These are phyloP conservation scores for Ophiostoma quercus DNA, from an alignment of 2,329 filamentous ascomycete genomes.

Conservation along the genomic window DNA sequence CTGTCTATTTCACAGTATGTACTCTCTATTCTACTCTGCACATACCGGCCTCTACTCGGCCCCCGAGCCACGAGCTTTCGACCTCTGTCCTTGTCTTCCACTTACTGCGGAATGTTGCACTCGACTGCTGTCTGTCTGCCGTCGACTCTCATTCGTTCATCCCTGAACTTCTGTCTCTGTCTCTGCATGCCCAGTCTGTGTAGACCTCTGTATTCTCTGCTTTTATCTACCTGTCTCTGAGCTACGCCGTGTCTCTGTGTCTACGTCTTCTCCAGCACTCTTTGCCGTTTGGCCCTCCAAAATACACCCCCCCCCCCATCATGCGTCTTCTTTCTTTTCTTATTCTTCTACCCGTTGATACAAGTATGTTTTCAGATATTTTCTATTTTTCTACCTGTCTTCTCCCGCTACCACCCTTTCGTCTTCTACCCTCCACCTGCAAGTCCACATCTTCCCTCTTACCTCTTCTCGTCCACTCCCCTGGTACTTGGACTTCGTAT, in stretches of 20 bases:
- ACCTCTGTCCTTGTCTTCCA: background rate
- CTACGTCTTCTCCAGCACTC: background rate
- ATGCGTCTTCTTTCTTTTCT: background rate
- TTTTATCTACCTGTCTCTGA: background rate
- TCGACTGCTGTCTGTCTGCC: background rate
- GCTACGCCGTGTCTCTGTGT: background rate
- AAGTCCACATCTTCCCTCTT: background rate
- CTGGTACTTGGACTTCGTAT: slow-evolving; percentile 9
- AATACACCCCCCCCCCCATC: background rate
- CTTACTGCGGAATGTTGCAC: background rate
- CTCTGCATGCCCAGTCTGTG: background rate
- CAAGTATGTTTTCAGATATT: background rate
- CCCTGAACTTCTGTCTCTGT: background rate
- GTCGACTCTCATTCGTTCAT: background rate
- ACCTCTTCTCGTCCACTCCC: background rate
- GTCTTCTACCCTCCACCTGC: background rate
- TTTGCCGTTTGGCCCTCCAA: background rate
- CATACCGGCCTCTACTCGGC: background rate
- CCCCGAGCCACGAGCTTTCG: background rate
- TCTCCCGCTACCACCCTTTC: slow-evolving; percentile 8
- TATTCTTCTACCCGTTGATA: background rate
- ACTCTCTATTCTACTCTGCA: background rate
- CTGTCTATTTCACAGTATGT: background rate
- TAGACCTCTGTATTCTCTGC: background rate
- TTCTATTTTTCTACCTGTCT: slow-evolving; percentile 10